Base-by-base conservation (phyloP, 495 filamentous ascomycete genomes). In the Tetracladium marchalianum region DNA sequence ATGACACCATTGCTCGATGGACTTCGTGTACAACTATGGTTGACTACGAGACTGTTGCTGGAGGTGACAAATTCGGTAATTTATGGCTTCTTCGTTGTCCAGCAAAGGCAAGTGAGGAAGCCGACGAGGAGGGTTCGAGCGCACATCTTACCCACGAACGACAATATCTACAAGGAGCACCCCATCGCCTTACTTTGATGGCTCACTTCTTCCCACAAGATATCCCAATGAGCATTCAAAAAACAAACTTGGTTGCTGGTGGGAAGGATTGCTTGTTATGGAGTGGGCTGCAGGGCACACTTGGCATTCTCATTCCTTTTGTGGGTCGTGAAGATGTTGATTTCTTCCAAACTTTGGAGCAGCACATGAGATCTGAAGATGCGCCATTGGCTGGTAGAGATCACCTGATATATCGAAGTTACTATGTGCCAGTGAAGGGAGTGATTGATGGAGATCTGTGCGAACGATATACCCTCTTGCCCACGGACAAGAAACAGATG, bases 391-490 rank as follows among this genome's bases (percentile, higher is more conserved):
- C 87, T 9, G 92, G 93, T 24, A 76, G 93, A 47, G 93, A 97
- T 62, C 92, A 98, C 64, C 64, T 98, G 24, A 90, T 95, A 39
- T 99, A 95, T 58, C 73, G 93, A 44, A 78, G 88, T 38, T 99
- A 97, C 60, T 97, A 99, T 61, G 86, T 84, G n/a, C 93, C 93
- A 1, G 87, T 92, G 11, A 99, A 99, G 72, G 87, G 87, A 0
- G 80, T 94, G 22, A 93, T 99, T 59, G 93, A 99, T 64, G 93
- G 93, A n/a, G 93, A 99, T 69, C 69, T 99, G 49, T 95, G 90
- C 59, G 93, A 99, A 70, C 75, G 86, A 57, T 99, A 87, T 62
- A 76, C 83, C 42, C 62, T 89, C 39, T 67, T 97, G 49, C 72
- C 83, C 31, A 82, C 77, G 49, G 88, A 95, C 58, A 86, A 82